These are phyloP conservation scores for Lactarius indigo DNA, from an alignment of 768 basidiomycete species.

Conservation along the genomic window DNA sequence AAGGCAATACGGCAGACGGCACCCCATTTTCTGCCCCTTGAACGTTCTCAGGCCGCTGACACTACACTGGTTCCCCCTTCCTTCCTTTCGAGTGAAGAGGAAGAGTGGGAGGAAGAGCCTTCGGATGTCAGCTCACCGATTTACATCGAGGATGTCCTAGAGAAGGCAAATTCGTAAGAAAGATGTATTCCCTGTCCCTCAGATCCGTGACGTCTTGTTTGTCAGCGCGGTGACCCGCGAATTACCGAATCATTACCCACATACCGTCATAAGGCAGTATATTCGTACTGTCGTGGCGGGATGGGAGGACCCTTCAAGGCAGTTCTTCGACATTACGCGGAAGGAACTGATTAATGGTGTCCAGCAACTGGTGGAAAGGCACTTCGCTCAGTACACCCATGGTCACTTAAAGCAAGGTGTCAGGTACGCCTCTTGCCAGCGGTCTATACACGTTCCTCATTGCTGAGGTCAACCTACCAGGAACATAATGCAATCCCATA, in stretches of 20 bases:
- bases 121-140: slow-evolving; percentile 30
- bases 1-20: slow-evolving; percentile 45
- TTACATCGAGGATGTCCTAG: slow-evolving; percentile 53
- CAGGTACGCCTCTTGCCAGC: slow-evolving; percentile 32
- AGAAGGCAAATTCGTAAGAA: slow-evolving; percentile 45
- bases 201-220: not conserved
- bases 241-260: slow-evolving; percentile 65
- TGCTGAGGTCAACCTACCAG: not conserved
- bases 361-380: slow-evolving; percentile 29
- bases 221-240: slow-evolving; percentile 69
- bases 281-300: slow-evolving; percentile 43
- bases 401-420: slow-evolving; percentile 52
- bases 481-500: slow-evolving; percentile 14
- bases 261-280: slow-evolving; percentile 51
- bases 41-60: slow-evolving; percentile 15
- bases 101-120: not conserved
- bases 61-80: not conserved
- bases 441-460: not conserved
- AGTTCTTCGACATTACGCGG: slow-evolving; percentile 45
- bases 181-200: not conserved
- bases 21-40: slow-evolving; percentile 54
- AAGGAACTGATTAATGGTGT: slow-evolving; percentile 34
- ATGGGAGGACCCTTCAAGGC: slow-evolving; percentile 49
- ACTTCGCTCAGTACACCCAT: slow-evolving; percentile 53
- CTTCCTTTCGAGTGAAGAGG: slow-evolving; percentile 31